Conservation (phyloP, 495 filamentous ascomycete genomes). For the Cairneyella variabilis region DNA sequence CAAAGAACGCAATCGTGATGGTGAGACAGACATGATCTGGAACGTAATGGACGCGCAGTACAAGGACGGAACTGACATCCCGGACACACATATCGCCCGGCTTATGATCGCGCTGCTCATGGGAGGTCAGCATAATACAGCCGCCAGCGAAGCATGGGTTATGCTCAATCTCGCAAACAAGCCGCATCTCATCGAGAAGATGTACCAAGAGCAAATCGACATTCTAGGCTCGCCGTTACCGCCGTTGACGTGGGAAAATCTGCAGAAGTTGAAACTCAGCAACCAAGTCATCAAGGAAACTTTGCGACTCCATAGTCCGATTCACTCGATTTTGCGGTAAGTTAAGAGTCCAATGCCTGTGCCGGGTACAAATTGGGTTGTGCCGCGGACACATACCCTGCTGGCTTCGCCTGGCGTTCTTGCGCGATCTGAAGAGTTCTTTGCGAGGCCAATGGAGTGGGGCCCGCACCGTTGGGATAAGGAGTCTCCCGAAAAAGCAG, state of each 20-base stretch:
- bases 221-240: constrained; percentile 58
- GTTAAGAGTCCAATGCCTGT: constrained; percentile 75
- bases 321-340: constrained; percentile 80
- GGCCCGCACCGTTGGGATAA: constrained; percentile 87
- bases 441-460: constrained; percentile 75
- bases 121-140: constrained; percentile 84
- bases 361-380: constrained; percentile 68
- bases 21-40: constrained; percentile 68
- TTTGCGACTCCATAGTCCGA: constrained; percentile 39
- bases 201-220: constrained; percentile 68
- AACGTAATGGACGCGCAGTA: constrained; percentile 76
- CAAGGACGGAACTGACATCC: constrained; percentile 64
- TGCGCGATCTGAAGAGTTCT: constrained; percentile 62
- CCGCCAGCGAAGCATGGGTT: constrained; percentile 74
- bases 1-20: constrained; percentile 27
- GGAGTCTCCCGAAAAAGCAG: constrained; percentile 29
- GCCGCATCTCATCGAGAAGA: constrained; percentile 66
- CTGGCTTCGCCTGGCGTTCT: constrained; percentile 79
- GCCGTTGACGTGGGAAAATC: constrained; percentile 59
- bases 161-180: constrained; percentile 70
- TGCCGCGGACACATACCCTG: constrained; percentile 70
- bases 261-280: constrained; percentile 70
- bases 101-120: constrained; percentile 89
- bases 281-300: constrained; percentile 27
- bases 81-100: constrained; percentile 78